Percentiles rank a stretch among this genome's conserved stretches.
Evolutionary conservation across 495 filamentous ascomycete genomes (phyloP).

Genomic region (Penicillium samsonianum): DNA sequence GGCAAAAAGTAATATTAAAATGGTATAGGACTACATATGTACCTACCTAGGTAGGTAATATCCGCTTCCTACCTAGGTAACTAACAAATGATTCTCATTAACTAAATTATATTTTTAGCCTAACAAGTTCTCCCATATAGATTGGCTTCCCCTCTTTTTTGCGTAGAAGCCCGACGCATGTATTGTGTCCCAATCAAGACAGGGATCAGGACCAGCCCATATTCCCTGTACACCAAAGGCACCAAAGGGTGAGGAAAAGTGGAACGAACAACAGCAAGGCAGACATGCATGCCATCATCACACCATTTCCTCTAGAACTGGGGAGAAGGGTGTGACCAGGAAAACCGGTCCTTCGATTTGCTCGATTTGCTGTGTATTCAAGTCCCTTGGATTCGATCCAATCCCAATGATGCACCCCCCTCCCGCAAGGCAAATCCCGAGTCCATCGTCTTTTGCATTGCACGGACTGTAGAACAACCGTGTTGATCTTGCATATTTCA

Average conservation of each 20-base stretch:
- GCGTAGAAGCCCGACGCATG: conserved; percentile 29
- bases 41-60: too few species aligned
- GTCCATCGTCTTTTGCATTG: neutral
- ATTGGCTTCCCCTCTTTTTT: conserved; percentile 7
- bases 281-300: conserved; percentile 8
- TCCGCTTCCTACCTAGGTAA: too few species aligned
- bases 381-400: neutral
- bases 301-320: neutral
- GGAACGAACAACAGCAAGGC: conserved; percentile 3
- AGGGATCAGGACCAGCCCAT: conserved; percentile 17
- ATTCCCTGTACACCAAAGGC: conserved; percentile 5
- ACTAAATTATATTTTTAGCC: conserved; percentile 4
- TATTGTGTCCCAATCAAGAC: conserved; percentile 23
- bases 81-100: too few species aligned
- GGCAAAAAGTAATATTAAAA: too few species aligned
- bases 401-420: neutral
- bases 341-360: conserved; percentile 2
- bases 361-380: neutral
- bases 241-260: neutral
- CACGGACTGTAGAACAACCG: neutral
- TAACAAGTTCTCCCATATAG: neutral
- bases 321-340: conserved; percentile 4
- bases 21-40: too few species aligned
- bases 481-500: neutral
- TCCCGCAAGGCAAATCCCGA: neutral